A percentile compares a stretch with the other conserved stretches of the same genome.
phyloP scores from a whole-genome alignment of 2,329 filamentous ascomycete species.

The Grosmannia huntii region DNA sequence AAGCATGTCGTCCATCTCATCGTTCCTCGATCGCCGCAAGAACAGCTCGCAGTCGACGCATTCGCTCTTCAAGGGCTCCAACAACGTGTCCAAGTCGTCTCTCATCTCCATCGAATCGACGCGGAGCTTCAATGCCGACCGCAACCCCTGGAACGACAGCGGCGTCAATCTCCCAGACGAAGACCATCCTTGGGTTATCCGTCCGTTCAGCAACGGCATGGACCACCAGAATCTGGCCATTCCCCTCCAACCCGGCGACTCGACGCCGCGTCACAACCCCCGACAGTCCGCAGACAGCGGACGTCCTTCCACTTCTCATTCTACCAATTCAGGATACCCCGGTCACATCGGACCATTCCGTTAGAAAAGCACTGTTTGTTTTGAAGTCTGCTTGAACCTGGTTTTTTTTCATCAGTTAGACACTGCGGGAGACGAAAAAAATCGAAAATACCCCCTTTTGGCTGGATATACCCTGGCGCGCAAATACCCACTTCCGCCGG shows the following conservation, averaged over 20 bases:
- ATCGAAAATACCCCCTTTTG: slow-evolving; percentile 31
- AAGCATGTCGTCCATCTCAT: slow-evolving; percentile 87
- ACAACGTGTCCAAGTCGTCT: slow-evolving; percentile 85
- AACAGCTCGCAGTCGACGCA: slow-evolving; percentile 75
- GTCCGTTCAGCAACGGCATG: slow-evolving; percentile 52
- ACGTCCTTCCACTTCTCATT: slow-evolving; percentile 88
- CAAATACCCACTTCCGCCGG: slow-evolving; percentile 28
- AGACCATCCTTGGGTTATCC: slow-evolving; percentile 54
- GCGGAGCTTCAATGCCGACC: slow-evolving; percentile 77
- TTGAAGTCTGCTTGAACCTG: slow-evolving; percentile 19
- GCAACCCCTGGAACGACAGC: slow-evolving; percentile 97
- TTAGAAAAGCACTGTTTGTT: slow-evolving; percentile 46
- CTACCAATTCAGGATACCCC: slow-evolving; percentile 91
- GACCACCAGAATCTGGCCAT: slow-evolving; percentile 51
- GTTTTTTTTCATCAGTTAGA: slow-evolving; percentile 13
- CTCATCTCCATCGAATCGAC: slow-evolving; percentile 93
- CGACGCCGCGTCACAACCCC: slow-evolving; percentile 70
- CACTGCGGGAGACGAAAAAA: slow-evolving; percentile 7
- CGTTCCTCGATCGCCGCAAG: slow-evolving; percentile 92
- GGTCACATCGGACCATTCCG: slow-evolving; percentile 82
- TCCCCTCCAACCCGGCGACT: slow-evolving; percentile 62
- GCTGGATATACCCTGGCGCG: slow-evolving; percentile 56
- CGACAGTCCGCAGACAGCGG: slow-evolving; percentile 83
- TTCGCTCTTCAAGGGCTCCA: slow-evolving; percentile 86
- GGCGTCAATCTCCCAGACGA: slow-evolving; percentile 90